phyloP scores from a whole-genome alignment of 1,284 basidiomycete genomes.

The Xerocomus minutiporus region DNA sequence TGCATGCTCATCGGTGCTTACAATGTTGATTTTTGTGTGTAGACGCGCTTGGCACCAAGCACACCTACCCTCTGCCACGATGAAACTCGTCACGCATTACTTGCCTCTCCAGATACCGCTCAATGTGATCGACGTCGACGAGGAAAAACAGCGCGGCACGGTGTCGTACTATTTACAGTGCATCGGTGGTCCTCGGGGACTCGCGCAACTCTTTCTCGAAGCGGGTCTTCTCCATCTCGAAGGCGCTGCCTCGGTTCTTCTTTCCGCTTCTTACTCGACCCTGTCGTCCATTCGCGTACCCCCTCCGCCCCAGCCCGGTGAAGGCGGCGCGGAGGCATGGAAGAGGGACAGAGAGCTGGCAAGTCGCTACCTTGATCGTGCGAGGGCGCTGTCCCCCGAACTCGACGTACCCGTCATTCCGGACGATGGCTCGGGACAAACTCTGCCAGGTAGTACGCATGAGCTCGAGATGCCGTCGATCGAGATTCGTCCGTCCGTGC shows the following conservation, averaged over 20 bases:
- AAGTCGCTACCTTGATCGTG: constrained; percentile 64
- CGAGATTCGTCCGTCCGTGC: constrained; percentile 39
- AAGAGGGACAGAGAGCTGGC: constrained; percentile 65
- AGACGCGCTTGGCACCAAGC: constrained; percentile 78
- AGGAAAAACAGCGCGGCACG: constrained; percentile 46
- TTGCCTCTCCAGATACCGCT: constrained; percentile 49
- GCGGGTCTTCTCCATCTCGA: constrained; percentile 72
- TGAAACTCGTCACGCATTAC: constrained; percentile 69
- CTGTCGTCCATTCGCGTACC: constrained; percentile 69
- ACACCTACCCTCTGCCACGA: constrained; percentile 65
- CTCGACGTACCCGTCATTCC: constrained; percentile 67
- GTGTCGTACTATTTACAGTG: constrained; percentile 57
- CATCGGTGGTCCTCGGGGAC: constrained; percentile 55
- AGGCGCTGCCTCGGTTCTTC: constrained; percentile 61
- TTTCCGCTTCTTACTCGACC: constrained; percentile 66
- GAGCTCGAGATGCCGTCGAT: constrained; percentile 63
- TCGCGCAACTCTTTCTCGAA: constrained; percentile 70
- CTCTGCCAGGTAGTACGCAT: constrained; percentile 20
- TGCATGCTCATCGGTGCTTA: neutral
- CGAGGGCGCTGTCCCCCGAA: constrained; percentile 50
- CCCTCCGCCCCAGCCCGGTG: constrained; percentile 41
- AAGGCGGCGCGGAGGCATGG: constrained; percentile 62
- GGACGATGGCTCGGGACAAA: constrained; percentile 38
- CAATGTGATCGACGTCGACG: constrained; percentile 32
- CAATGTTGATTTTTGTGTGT: constrained; percentile 3